These are phyloP conservation scores for Auxenochlorella pyrenoidosa DNA, from an alignment of 139 green algal species.

Conservation along the genomic window DNA sequence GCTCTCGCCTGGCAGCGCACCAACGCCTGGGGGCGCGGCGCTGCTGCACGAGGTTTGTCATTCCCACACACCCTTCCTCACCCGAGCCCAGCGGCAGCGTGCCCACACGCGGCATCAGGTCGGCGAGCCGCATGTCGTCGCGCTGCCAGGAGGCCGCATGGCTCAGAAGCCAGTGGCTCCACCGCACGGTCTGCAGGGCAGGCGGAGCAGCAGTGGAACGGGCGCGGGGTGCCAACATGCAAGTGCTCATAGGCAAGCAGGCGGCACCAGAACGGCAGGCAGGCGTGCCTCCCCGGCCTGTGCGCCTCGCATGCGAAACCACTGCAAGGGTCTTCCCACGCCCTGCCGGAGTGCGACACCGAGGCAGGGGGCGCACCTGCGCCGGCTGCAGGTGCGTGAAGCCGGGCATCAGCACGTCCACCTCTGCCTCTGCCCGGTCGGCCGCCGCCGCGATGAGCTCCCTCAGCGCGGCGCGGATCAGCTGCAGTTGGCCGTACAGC, in stretches of 20 bases:
- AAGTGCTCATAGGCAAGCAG: no score
- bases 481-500: conserved; percentile 79
- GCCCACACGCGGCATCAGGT: conserved; percentile 89
- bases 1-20: no score
- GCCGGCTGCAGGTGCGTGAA: conserved; percentile 98
- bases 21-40: no score
- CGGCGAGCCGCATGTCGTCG: conserved; percentile 91
- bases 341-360: no score
- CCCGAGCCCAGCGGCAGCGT: conserved; percentile 89
- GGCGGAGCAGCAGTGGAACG: no score
- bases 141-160: conserved; percentile 94
- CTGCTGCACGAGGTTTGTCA: no score
- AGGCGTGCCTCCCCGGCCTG: conserved; percentile 51
- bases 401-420: conserved; percentile 93
- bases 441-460: conserved; percentile 84
- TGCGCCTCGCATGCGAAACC: no score
- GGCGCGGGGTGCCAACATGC: no score
- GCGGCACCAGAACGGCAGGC: background rate
- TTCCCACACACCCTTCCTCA: no score
- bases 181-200: conserved; percentile 85
- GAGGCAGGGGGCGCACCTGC: no score
- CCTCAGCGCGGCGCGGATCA: conserved; percentile 75
- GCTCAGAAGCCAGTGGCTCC: conserved; percentile 95
- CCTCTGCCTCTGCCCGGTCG: conserved; percentile 85
- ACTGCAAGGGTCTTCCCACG: no score